Percentiles rank a stretch among this genome's conserved stretches.
Conservation (phyloP, 1,139 yeast genomes). For the Sugiyamaella paludigena region DNA sequence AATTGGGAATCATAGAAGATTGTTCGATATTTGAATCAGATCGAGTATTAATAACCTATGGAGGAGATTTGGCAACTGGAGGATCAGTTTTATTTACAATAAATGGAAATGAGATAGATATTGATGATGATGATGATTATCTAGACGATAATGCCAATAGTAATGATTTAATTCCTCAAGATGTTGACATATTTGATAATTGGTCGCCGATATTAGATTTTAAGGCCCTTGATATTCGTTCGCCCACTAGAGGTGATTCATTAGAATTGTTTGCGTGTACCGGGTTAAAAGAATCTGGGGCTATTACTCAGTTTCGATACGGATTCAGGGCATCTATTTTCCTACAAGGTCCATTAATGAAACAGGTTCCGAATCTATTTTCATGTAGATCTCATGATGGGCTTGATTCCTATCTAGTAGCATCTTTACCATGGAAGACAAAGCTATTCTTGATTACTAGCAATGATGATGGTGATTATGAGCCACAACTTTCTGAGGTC, state of each 20-base stretch:
- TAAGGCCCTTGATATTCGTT: conserved; percentile 24
- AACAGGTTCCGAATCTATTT: conserved; percentile 25
- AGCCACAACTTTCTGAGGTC: conserved; percentile 27
- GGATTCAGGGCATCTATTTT: conserved; percentile 42
- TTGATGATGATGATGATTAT: background rate
- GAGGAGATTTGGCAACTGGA: conserved; percentile 23
- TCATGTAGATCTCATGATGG: conserved; percentile 25
- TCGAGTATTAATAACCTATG: conserved; percentile 19
- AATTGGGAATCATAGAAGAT: conserved; percentile 4
- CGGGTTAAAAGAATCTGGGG: conserved; percentile 44
- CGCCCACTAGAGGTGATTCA: conserved; percentile 20
- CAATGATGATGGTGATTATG: conserved; percentile 31
- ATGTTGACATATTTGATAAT: conserved; percentile 36
- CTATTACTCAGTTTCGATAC: conserved; percentile 42
- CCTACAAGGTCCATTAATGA: conserved; percentile 25
- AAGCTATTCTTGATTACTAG: conserved; percentile 30
- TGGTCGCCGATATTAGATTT: conserved; percentile 54
- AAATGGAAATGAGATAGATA: background rate
- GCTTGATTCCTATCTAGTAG: conserved; percentile 33
- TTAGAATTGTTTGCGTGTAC: conserved; percentile 50
- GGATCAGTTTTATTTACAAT: conserved; percentile 17
- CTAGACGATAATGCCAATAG: conserved; percentile 6
- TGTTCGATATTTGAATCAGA: conserved; percentile 12
- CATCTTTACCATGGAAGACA: conserved; percentile 43
- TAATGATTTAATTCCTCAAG: conserved; percentile 10